Conservation (phyloP, 73 alveolate species). For the Durusdinium trenchii region DNA sequence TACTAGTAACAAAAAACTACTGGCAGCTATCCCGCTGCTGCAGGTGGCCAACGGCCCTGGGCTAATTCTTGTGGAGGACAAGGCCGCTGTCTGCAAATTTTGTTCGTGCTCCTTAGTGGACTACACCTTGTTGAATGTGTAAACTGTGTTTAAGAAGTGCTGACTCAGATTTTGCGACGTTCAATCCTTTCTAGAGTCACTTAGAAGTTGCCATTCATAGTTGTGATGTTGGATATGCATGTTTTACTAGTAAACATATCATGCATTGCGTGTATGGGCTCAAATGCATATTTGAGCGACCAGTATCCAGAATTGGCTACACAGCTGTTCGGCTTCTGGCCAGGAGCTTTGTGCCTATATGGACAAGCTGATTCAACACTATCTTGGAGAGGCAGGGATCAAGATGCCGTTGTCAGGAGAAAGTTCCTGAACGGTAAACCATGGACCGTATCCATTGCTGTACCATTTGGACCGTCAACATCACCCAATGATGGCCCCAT, state of each 20-base stretch:
- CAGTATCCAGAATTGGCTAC: neutral
- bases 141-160: neutral
- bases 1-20: too few species aligned
- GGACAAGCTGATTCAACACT: slow-evolving; percentile 78
- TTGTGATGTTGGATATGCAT: neutral
- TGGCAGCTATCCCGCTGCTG: too few species aligned
- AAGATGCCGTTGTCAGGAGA: neutral
- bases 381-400: slow-evolving; percentile 49
- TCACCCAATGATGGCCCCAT: too few species aligned
- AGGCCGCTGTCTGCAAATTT: neutral
- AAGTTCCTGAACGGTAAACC: too few species aligned
- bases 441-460: too few species aligned
- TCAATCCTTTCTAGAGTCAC: neutral
- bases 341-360: slow-evolving; percentile 77
- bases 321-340: neutral
- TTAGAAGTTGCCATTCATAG: neutral
- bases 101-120: neutral
- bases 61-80: slow-evolving; percentile 63
- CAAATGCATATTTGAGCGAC: neutral
- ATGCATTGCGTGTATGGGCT: neutral
- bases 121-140: neutral
- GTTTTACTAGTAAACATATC: too few species aligned
- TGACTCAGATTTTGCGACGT: neutral
- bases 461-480: too few species aligned
- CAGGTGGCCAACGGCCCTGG: slow-evolving; percentile 90